Percentiles rank a stretch among this genome's conserved stretches.
phyloP scores from a whole-genome alignment of 805 yeast species.

The Candida oleophila region DNA sequence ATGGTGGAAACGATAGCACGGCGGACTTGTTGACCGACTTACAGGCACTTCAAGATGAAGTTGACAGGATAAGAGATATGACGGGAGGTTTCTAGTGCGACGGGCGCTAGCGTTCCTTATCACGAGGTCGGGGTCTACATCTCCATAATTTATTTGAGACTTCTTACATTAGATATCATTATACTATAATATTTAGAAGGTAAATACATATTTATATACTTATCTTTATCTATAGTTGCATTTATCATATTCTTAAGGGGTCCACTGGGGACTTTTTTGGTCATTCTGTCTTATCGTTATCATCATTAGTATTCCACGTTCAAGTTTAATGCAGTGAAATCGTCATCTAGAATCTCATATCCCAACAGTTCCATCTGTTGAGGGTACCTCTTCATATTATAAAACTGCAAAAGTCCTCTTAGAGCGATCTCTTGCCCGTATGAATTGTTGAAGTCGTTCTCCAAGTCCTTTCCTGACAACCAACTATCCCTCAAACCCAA shows the following conservation, averaged over 20 bases:
- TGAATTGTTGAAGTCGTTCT: constrained; percentile 71
- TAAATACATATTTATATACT: too few relatives aligned
- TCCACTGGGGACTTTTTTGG: too few relatives aligned
- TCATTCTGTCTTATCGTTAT: not conserved
- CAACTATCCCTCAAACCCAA: constrained; percentile 79
- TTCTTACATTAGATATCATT: not conserved
- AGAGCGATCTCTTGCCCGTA: constrained; percentile 84
- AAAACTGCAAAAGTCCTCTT: constrained; percentile 74
- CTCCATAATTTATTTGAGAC: not conserved
- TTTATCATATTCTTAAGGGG: too few relatives aligned
- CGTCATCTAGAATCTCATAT: constrained; percentile 28
- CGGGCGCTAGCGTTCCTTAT: not conserved
- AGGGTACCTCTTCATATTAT: constrained; percentile 61
- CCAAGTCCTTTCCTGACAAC: constrained; percentile 79
- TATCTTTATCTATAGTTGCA: too few relatives aligned
- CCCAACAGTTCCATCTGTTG: constrained; percentile 56
- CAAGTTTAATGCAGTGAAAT: constrained; percentile 18
- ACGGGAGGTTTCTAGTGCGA: constrained; percentile 43
- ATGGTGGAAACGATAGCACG: constrained; percentile 29
- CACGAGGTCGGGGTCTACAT: too few relatives aligned
- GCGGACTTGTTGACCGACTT: constrained; percentile 62
- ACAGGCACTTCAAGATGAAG: constrained; percentile 67
- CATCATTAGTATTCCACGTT: constrained; percentile 6
- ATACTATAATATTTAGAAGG: not conserved
- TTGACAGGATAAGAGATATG: constrained; percentile 52